A percentile compares a stretch with the other conserved stretches of the same genome.
These are phyloP conservation scores for Cutaneotrichosporon daszewskae DNA, from an alignment of 1,284 basidiomycete species.

Conservation along the genomic window DNA sequence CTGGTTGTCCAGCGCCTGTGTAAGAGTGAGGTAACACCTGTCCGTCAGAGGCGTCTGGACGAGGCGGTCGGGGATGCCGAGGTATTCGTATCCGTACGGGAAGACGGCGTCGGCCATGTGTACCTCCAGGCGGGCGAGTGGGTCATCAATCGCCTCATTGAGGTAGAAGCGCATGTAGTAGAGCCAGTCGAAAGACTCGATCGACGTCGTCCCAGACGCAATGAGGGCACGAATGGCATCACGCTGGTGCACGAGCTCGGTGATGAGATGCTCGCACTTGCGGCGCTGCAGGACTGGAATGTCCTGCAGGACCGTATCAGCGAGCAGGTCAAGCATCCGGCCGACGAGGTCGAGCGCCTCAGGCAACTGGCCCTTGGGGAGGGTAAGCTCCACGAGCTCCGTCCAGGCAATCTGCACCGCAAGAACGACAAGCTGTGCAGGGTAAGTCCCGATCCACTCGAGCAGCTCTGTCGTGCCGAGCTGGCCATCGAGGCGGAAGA, in stretches of 20 bases:
- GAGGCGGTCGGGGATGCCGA: slow-evolving; percentile 91
- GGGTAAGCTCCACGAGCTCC: slow-evolving; percentile 66
- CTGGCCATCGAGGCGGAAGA: slow-evolving; percentile 56
- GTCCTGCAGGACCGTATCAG: slow-evolving; percentile 90
- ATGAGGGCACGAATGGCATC: slow-evolving; percentile 84
- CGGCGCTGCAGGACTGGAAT: slow-evolving; percentile 80
- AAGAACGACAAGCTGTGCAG: slow-evolving; percentile 91
- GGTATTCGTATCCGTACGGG: slow-evolving; percentile 98
- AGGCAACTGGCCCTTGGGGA: slow-evolving; percentile 57
- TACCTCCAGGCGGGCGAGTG: slow-evolving; percentile 72
- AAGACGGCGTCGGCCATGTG: slow-evolving; percentile 87
- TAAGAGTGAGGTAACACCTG: slow-evolving; percentile 90
- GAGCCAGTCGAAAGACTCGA: slow-evolving; percentile 82
- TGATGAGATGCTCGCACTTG: slow-evolving; percentile 98
- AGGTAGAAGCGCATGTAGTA: slow-evolving; percentile 99
- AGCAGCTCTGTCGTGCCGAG: slow-evolving; percentile 64
- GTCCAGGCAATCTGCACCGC: slow-evolving; percentile 96
- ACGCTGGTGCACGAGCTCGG: slow-evolving; percentile 95
- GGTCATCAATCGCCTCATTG: slow-evolving; percentile 62
- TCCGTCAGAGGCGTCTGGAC: slow-evolving; percentile 99
- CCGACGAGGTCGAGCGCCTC: slow-evolving; percentile 68
- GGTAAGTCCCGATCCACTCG: slow-evolving; percentile 85
- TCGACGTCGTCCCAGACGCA: slow-evolving; percentile 59
- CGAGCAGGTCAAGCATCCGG: slow-evolving; percentile 84
- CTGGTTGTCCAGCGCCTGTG: slow-evolving; percentile 90